phyloP scores from a whole-genome alignment of 495 filamentous ascomycete species.

The Terfezia claveryi region DNA sequence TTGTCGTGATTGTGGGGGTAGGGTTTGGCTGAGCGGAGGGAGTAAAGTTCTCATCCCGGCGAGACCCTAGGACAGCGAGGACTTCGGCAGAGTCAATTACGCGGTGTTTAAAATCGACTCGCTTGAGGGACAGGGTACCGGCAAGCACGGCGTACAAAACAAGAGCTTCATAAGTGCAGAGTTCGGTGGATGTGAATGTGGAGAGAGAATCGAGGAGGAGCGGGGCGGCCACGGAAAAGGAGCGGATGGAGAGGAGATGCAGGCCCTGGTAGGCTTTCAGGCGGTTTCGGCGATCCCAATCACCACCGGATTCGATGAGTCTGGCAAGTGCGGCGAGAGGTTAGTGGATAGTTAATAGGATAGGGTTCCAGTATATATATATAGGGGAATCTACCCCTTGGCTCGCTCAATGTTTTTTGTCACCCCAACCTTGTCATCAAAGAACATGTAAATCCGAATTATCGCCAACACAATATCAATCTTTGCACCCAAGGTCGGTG shows the following conservation, averaged over 20 bases:
- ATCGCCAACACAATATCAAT: constrained; percentile 93
- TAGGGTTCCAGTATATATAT: no score
- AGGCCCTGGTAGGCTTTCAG: constrained; percentile 96
- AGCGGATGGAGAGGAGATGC: constrained; percentile 73
- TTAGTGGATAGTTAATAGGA: not conserved
- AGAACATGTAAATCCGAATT: constrained; percentile 87
- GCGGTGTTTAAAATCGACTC: constrained; percentile 96
- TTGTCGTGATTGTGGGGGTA: constrained; percentile 50
- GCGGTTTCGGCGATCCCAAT: constrained; percentile 95
- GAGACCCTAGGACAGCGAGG: constrained; percentile 78
- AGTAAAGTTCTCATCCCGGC: constrained; percentile 35
- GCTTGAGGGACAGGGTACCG: constrained; percentile 79
- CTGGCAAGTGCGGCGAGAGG: constrained; percentile 16
- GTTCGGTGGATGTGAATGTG: constrained; percentile 96
- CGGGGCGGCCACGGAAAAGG: constrained; percentile 72
- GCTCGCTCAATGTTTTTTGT: constrained; percentile 88
- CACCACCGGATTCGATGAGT: constrained; percentile 79
- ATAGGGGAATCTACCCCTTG: constrained; percentile 23
- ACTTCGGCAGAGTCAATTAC: constrained; percentile 96
- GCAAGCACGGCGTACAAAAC: constrained; percentile 92
- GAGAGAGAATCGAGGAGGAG: constrained; percentile 87
- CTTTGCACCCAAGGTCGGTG: constrained; percentile 78
- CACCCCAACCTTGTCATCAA: constrained; percentile 69
- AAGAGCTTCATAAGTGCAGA: constrained; percentile 82
- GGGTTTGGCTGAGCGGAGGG: constrained; percentile 30